These are phyloP conservation scores for Pseudogymnoascus sp. DNA, from an alignment of 2,329 filamentous ascomycete species.

Conservation along the genomic window DNA sequence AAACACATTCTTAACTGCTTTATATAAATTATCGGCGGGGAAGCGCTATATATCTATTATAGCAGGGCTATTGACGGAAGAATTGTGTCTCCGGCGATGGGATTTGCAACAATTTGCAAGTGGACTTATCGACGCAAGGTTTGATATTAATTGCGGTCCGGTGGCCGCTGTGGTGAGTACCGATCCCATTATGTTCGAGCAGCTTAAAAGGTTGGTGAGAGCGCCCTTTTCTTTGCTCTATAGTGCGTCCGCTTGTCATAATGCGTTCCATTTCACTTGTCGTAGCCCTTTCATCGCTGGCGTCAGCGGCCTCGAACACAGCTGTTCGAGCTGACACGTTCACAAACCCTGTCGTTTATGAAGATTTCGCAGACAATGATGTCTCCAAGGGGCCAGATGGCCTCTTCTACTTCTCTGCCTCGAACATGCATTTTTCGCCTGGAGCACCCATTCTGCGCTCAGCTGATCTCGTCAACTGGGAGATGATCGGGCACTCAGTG, in stretches of 20 bases:
- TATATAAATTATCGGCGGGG: not conserved
- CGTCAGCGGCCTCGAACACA: not conserved
- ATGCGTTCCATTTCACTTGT: not conserved
- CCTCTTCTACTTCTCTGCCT: constrained; percentile 46
- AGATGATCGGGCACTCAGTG: constrained; percentile 38
- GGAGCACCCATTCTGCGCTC: constrained; percentile 49
- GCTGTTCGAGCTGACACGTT: not conserved
- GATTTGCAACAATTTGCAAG: not conserved
- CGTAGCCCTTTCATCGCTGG: not conserved
- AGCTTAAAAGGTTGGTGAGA: not conserved
- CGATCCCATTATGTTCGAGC: not conserved
- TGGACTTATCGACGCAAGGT: not conserved
- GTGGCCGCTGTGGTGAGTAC: not conserved
- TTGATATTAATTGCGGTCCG: not conserved
- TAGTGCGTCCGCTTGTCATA: not conserved
- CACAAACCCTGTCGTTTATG: constrained; percentile 46
- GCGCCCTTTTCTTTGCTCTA: not conserved
- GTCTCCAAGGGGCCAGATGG: constrained; percentile 41
- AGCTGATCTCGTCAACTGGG: constrained; percentile 46
- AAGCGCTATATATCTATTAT: not conserved
- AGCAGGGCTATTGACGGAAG: not conserved
- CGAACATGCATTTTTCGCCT: constrained; percentile 48
- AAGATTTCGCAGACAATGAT: constrained; percentile 49
- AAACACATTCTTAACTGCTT: not conserved
- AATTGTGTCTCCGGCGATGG: not conserved